A percentile compares a stretch with the other conserved stretches of the same genome.
Evolutionary conservation across 2,329 filamentous ascomycete species (phyloP).

Genomic region (Colletotrichum lupini): DNA sequence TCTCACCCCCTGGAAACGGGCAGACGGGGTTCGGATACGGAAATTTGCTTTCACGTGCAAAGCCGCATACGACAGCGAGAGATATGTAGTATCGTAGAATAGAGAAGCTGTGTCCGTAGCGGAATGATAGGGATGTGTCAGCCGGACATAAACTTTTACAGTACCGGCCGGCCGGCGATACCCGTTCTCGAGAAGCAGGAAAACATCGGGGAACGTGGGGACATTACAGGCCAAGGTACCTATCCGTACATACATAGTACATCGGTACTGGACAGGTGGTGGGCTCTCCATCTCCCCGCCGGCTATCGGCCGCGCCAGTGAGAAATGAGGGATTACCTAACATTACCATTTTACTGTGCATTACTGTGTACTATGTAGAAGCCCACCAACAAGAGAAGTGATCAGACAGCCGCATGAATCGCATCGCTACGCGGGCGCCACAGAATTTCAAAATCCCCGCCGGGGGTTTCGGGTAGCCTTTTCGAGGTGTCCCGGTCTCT

Average conservation of each 20-base stretch:
- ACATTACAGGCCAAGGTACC: neutral
- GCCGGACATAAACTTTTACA: neutral
- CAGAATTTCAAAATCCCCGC: neutral
- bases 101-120: neutral
- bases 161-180: slow-evolving; percentile 1
- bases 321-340: slow-evolving; percentile 17
- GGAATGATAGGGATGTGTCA: neutral
- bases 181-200: neutral
- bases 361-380: too few relatives aligned
- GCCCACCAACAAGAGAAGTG: too few relatives aligned
- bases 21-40: neutral
- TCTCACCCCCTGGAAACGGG: neutral
- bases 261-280: neutral
- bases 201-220: neutral
- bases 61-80: neutral
- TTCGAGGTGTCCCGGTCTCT: neutral
- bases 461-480: neutral
- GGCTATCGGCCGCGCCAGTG: slow-evolving; percentile 5
- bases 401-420: neutral
- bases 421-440: neutral
- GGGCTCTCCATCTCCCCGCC: neutral
- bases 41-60: neutral
- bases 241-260: too few relatives aligned
- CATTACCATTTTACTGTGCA: neutral
- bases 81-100: neutral